phyloP scores from a whole-genome alignment of 2,329 filamentous ascomycete species.

The Pezicula rhizophila region DNA sequence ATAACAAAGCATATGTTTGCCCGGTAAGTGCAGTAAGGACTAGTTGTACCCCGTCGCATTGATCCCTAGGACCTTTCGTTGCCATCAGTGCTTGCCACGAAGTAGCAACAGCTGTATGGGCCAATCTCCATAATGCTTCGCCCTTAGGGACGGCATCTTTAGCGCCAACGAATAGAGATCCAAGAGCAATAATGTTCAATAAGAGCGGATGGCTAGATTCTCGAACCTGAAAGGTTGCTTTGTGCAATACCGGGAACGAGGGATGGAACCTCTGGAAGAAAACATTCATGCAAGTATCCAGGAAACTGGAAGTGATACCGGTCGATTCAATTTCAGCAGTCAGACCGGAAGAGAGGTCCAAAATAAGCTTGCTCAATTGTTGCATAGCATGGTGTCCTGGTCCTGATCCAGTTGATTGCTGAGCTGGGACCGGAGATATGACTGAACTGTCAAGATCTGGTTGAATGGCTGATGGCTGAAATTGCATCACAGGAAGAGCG shows the following conservation, averaged over 20 bases:
- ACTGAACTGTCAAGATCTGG: slow-evolving; percentile 29
- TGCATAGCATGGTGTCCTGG: slow-evolving; percentile 9
- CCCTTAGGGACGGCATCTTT: slow-evolving; percentile 37
- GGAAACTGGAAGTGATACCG: slow-evolving; percentile 37
- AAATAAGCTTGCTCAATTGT: slow-evolving; percentile 7
- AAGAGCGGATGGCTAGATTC: slow-evolving; percentile 37
- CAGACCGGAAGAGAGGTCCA: slow-evolving; percentile 32
- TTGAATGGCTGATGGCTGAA: slow-evolving; percentile 4
- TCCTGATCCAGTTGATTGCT: background rate
- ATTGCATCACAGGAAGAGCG: slow-evolving; percentile 5
- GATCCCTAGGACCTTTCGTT: slow-evolving; percentile 34
- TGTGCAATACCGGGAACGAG: slow-evolving; percentile 37
- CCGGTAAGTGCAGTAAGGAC: slow-evolving; percentile 34
- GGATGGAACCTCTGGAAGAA: slow-evolving; percentile 39
- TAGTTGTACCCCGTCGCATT: slow-evolving; percentile 35
- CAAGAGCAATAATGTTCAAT: slow-evolving; percentile 38
- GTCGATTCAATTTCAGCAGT: slow-evolving; percentile 35
- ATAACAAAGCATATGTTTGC: slow-evolving; percentile 36
- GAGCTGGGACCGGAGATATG: slow-evolving; percentile 23
- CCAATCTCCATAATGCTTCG: slow-evolving; percentile 36
- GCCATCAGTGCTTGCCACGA: slow-evolving; percentile 38
- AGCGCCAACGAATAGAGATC: slow-evolving; percentile 36
- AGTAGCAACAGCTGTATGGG: slow-evolving; percentile 39
- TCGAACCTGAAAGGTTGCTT: slow-evolving; percentile 36
- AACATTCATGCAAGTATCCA: slow-evolving; percentile 39